These are phyloP conservation scores for Eudorina sp. DNA, from an alignment of 139 green algal genomes.

Conservation along the genomic window DNA sequence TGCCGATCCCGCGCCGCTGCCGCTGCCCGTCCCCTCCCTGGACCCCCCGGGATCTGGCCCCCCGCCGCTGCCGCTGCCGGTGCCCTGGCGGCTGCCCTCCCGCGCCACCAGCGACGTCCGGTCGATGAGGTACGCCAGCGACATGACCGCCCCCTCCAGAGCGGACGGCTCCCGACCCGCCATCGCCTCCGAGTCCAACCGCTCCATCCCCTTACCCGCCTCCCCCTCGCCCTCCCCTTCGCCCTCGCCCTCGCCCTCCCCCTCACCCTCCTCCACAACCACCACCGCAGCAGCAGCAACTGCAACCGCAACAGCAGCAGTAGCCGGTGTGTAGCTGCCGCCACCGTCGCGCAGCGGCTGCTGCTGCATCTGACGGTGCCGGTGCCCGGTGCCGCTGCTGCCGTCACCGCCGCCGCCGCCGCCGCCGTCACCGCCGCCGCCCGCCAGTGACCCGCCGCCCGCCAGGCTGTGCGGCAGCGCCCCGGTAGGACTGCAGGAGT, in stretches of 20 bases:
- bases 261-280: background rate
- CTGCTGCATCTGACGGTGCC: background rate
- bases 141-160: background rate
- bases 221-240: too few relatives aligned
- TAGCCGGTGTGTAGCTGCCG: too few relatives aligned
- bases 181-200: background rate
- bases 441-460: too few relatives aligned
- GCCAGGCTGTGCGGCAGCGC: too few relatives aligned
- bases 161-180: background rate
- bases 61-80: background rate
- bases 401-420: too few relatives aligned
- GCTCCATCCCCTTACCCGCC: too few relatives aligned
- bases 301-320: background rate
- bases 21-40: too few relatives aligned
- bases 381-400: background rate
- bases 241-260: background rate
- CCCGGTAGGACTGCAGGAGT: background rate
- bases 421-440: too few relatives aligned
- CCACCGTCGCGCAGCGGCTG: too few relatives aligned
- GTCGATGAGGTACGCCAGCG: background rate
- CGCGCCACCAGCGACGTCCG: background rate
- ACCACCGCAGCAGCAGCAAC: background rate
- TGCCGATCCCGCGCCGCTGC: too few relatives aligned
- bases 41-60: too few relatives aligned
- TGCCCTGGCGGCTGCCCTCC: background rate